Base-by-base conservation (phyloP, 1,284 basidiomycete genomes). In the Cryptococcus jaspeensis region DNA sequence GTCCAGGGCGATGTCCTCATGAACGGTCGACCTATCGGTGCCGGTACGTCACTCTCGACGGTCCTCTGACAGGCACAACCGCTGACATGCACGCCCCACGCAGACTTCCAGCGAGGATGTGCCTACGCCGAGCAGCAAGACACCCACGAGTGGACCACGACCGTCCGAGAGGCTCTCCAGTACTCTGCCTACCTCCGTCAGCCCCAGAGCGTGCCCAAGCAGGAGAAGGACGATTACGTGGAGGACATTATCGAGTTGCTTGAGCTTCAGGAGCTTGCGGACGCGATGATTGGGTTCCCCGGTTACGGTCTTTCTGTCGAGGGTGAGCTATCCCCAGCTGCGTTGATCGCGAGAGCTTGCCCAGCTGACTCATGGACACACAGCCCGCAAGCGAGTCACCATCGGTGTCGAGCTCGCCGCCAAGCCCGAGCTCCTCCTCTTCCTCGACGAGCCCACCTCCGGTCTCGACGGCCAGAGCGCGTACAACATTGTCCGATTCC, bases 131-230 rank as follows among this genome's bases (percentile, higher is more conserved):
- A 92, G 70, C 90, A 92, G 77, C 66, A 70, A 84, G 91, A 94
- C 67, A 86, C 88, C 2, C 92, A 94, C 73, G 89, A 92, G 75
- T 87, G 84, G 60, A 91, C 88, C 12, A 84, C 90, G 5, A 84
- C 82, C 32, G 81, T 84, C 20, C 80, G 84, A 49, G 83, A 85
- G 64, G 82, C 83, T 0, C 75, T 85, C 45, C 78, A 81, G 45
- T 83, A 83, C 74, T 83, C 81, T 1, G 84, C 84, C 5, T 81
- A 84, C 69, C 78, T 85, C 9, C 81, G 84, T 49, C 84, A 84
- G 67, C 79, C 81, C 4, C 74, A 78, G 56, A 57, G 74, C 25
- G 77, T 82, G 1, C 70, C 81, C 15, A 72, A 80, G 58, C 75
- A 73, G 47, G 81, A 82, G 63, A 83, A 83, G 75, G 76, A 82